Evolutionary conservation across 257 asterid genomes (phyloP), one percentile per base, ranked within the genome.

Genomic region (Solanum verrucosum): DNA sequence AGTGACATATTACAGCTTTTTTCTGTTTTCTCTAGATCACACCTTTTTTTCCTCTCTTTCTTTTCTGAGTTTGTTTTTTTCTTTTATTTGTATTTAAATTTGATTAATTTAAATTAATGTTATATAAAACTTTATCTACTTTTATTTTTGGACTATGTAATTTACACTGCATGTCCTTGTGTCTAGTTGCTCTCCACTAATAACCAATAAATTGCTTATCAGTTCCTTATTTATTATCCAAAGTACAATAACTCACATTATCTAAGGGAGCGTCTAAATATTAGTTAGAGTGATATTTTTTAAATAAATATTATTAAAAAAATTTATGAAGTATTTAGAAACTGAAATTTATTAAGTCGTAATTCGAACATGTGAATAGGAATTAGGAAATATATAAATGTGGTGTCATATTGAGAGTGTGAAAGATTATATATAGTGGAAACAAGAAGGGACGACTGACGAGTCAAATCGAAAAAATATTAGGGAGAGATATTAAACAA

Each of bases 1-100:
- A 94, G 87, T 88, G 95, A 94, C 97, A 87, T 88, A 72, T 88
- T 92, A 81, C 93, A 91, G 85, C 95, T 87, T 92, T 95, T 95
- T 84, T 75, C 38, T 38, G 46, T 27, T 73, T 86, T 73, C 13
- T 72, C 10, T 86, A 29, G 90, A 87, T 72, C 68, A 88, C 89
- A 59, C 87, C 83, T 87, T 20, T 21, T 13, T 4, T 35, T 3
- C 10, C 63, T 85, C 20, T 85, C 91, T 87, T 90, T 52, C 88
- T 18, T 8, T 29, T n/a, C 0, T 65, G 67, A 20, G 16, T 11
- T 9, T n/a, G 6, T 3, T 2, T 63, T 10, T 63, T 10, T 21
- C 9, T 20, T 21, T 21, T 60, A 5, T 52, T 0, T 4, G 1
- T 21, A 3, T 7, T 59, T 20, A 3, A 59, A 2, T 1, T 63